phyloP scores from a whole-genome alignment of 306 rosid species.

The Alnus glutinosa region DNA sequence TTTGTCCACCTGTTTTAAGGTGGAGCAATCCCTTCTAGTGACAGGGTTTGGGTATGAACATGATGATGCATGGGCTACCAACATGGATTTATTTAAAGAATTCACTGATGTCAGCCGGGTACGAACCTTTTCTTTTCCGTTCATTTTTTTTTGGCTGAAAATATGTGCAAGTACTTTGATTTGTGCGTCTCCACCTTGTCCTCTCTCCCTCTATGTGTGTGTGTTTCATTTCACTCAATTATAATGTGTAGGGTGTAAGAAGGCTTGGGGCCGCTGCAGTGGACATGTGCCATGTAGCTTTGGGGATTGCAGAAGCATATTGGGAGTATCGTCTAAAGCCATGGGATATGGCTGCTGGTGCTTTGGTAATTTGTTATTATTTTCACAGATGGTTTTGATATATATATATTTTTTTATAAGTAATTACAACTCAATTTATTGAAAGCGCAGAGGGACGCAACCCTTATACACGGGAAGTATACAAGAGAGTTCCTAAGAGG shows the following conservation, averaged over 20 bases:
- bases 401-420: too few species aligned
- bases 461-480: too few species aligned
- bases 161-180: slow-evolving; percentile 10
- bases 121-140: slow-evolving; percentile 22
- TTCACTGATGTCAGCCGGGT: slow-evolving; percentile 98
- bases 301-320: slow-evolving; percentile 93
- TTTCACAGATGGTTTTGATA: slow-evolving; percentile 18
- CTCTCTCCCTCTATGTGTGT: background rate
- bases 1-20: slow-evolving; percentile 47
- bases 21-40: slow-evolving; percentile 84
- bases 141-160: background rate
- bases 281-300: slow-evolving; percentile 96
- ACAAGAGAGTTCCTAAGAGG: too few species aligned
- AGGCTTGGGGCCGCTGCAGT: slow-evolving; percentile 99
- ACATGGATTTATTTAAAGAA: slow-evolving; percentile 80
- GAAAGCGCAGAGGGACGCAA: too few species aligned
- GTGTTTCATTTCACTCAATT: slow-evolving; percentile 8
- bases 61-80: slow-evolving; percentile 90
- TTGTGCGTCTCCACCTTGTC: slow-evolving; percentile 5
- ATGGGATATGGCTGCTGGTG: slow-evolving; percentile 99
- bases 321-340: slow-evolving; percentile 99
- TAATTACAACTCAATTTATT: too few species aligned
- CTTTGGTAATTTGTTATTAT: slow-evolving; percentile 56
- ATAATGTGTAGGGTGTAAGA: slow-evolving; percentile 80
- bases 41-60: slow-evolving; percentile 98